Evolutionary conservation across 139 green algal genomes (phyloP).

Genomic region (Parachlorella kessleri): DNA sequence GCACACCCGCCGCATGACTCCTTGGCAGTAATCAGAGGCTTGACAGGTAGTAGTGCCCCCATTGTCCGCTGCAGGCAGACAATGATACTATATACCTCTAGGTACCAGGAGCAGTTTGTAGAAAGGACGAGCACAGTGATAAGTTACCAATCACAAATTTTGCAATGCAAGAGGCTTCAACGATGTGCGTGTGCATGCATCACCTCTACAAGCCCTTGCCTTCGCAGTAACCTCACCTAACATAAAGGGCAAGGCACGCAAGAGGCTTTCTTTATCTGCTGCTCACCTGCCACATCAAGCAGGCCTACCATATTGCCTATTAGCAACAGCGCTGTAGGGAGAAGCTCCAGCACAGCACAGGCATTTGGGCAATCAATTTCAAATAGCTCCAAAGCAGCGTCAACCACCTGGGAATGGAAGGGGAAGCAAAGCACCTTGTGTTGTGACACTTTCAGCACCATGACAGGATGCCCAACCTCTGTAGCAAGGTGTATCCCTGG

Average conservation of each 20-base stretch:
- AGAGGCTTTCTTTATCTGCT: too few species aligned
- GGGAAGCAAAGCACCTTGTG: background rate
- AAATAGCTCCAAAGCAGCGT: conserved; percentile 25
- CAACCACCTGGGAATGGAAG: conserved; percentile 1
- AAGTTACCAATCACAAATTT: background rate
- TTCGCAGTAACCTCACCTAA: background rate
- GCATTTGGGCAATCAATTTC: conserved; percentile 9
- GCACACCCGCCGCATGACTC: background rate
- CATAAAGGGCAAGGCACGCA: too few species aligned
- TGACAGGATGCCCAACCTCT: background rate
- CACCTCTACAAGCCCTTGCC: background rate
- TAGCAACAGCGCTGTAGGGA: conserved; percentile 22
- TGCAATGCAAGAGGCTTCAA: background rate
- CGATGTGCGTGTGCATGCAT: background rate
- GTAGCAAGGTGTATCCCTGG: background rate
- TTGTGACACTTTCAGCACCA: background rate
- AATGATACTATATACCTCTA: too few species aligned
- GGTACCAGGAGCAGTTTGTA: too few species aligned
- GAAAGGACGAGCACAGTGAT: background rate
- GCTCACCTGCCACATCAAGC: too few species aligned
- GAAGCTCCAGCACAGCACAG: conserved; percentile 20
- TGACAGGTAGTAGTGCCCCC: background rate
- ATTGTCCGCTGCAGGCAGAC: too few species aligned
- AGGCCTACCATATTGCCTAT: too few species aligned
- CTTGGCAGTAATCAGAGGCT: conserved; percentile 12